Conservation (phyloP, 495 filamentous ascomycete species). For the Podospora didyma region DNA sequence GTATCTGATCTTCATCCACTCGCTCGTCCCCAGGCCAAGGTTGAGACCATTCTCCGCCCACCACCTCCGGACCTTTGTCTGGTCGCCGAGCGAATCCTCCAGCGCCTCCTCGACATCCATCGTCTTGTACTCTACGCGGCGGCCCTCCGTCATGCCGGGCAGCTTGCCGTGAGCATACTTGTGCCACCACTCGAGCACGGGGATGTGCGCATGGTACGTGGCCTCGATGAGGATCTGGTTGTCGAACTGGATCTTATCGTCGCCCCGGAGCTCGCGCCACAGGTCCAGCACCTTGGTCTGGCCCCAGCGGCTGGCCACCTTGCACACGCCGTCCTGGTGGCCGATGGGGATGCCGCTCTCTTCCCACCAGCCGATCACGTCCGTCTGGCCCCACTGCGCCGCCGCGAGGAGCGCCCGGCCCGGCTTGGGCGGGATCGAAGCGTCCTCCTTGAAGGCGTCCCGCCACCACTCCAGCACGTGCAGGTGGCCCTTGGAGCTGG, state of each 20-base stretch:
- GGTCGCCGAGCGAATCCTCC: slow-evolving; percentile 74
- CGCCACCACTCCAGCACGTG: slow-evolving; percentile 90
- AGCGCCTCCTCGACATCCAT: slow-evolving; percentile 93
- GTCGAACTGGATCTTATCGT: slow-evolving; percentile 81
- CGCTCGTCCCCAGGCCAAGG: slow-evolving; percentile 76
- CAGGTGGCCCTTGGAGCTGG: slow-evolving; percentile 77
- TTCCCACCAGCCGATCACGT: slow-evolving; percentile 79
- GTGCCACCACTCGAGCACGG: slow-evolving; percentile 91
- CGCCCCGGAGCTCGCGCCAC: slow-evolving; percentile 73
- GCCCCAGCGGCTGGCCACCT: slow-evolving; percentile 79
- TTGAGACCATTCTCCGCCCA: slow-evolving; percentile 90
- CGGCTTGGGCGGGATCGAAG: slow-evolving; percentile 56
- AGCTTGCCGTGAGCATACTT: slow-evolving; percentile 57
- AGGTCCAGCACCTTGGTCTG: slow-evolving; percentile 78
- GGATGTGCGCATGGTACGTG: slow-evolving; percentile 79
- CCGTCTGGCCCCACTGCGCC: slow-evolving; percentile 69
- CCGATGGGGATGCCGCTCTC: slow-evolving; percentile 67
- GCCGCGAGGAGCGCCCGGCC: slow-evolving; percentile 77
- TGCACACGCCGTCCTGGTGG: slow-evolving; percentile 72
- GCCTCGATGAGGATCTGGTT: slow-evolving; percentile 83
- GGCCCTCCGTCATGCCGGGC: slow-evolving; percentile 38
- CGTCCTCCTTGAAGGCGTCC: slow-evolving; percentile 45
- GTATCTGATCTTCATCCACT: slow-evolving; percentile 75
- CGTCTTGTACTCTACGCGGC: slow-evolving; percentile 82
- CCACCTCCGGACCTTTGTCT: slow-evolving; percentile 71